These are phyloP conservation scores for Cicer arietinum DNA, from an alignment of 306 rosid genomes.

Conservation along the genomic window DNA sequence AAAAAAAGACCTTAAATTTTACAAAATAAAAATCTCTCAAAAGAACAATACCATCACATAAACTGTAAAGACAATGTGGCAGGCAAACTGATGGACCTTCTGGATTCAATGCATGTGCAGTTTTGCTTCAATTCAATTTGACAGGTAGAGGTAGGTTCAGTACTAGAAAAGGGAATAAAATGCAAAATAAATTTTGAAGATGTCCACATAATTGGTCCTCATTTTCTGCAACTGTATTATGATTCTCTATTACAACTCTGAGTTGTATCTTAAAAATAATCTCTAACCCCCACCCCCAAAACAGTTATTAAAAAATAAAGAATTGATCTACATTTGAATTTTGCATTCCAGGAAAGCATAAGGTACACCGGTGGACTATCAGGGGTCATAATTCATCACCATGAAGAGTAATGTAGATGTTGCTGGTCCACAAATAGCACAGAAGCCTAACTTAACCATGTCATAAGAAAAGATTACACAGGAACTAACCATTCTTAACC, in stretches of 20 bases:
- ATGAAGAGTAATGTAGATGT: slow-evolving; percentile 3
- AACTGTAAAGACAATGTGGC: not conserved
- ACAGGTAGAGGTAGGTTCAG: slow-evolving; percentile 1
- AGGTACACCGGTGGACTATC: slow-evolving; percentile 3
- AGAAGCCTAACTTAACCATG: slow-evolving; percentile 32
- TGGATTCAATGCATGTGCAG: slow-evolving; percentile 12
- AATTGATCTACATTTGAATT: slow-evolving; percentile 23
- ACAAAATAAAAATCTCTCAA: not conserved
- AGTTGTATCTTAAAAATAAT: slow-evolving; percentile 30
- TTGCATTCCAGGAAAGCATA: slow-evolving; percentile 21
- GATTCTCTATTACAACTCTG: slow-evolving; percentile 15
- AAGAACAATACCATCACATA: not conserved
- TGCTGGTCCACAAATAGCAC: slow-evolving; percentile 21
- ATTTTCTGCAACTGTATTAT: slow-evolving; percentile 18
- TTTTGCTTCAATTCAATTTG: slow-evolving; percentile 19
- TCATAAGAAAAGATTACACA: slow-evolving; percentile 8
- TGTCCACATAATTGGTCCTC: slow-evolving; percentile 11
- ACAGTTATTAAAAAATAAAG: not conserved
- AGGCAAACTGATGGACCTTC: slow-evolving; percentile 9
- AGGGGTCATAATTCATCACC: slow-evolving; percentile 18
- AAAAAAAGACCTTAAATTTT: not conserved
- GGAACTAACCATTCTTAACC: slow-evolving; percentile 4
- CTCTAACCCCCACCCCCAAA: not conserved
- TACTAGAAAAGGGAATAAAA: not conserved
- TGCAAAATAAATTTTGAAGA: not conserved